Percentiles rank a stretch among this genome's conserved stretches.
These are phyloP conservation scores for Kalmanozyma brasiliensis DNA, from an alignment of 1,284 basidiomycete genomes.

Conservation along the genomic window DNA sequence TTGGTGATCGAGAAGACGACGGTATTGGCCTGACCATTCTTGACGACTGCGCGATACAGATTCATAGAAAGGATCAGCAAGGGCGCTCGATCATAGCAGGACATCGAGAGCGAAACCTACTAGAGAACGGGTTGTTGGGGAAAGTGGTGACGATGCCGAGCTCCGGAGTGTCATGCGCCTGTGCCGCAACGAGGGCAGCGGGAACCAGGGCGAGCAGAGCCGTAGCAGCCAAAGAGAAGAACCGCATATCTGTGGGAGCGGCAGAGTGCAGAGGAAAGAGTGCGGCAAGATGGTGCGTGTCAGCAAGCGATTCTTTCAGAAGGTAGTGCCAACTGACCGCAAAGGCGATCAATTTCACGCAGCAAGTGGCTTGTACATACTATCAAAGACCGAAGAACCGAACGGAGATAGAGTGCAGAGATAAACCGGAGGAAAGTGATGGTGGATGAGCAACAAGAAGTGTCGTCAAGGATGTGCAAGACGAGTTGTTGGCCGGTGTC, in stretches of 20 bases:
- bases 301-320: too few relatives aligned
- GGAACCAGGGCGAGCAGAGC: slow-evolving; percentile 38
- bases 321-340: background rate
- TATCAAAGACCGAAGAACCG: too few relatives aligned
- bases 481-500: too few relatives aligned
- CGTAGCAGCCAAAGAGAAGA: slow-evolving; percentile 34
- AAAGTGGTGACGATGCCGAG: slow-evolving; percentile 63
- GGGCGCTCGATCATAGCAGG: background rate
- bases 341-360: background rate
- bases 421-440: too few relatives aligned
- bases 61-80: slow-evolving; percentile 4
- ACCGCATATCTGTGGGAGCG: slow-evolving; percentile 24
- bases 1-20: slow-evolving; percentile 63
- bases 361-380: too few relatives aligned
- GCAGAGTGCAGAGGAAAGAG: background rate
- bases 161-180: slow-evolving; percentile 60
- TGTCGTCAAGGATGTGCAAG: too few relatives aligned
- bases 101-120: too few relatives aligned
- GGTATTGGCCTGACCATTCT: slow-evolving; percentile 65
- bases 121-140: slow-evolving; percentile 62
- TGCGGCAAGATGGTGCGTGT: background rate
- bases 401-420: too few relatives aligned
- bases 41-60: slow-evolving; percentile 43
- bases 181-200: slow-evolving; percentile 41
- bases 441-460: too few relatives aligned